Base-by-base conservation (phyloP, 2,329 filamentous ascomycete genomes). In the Metarhizium humberi region DNA sequence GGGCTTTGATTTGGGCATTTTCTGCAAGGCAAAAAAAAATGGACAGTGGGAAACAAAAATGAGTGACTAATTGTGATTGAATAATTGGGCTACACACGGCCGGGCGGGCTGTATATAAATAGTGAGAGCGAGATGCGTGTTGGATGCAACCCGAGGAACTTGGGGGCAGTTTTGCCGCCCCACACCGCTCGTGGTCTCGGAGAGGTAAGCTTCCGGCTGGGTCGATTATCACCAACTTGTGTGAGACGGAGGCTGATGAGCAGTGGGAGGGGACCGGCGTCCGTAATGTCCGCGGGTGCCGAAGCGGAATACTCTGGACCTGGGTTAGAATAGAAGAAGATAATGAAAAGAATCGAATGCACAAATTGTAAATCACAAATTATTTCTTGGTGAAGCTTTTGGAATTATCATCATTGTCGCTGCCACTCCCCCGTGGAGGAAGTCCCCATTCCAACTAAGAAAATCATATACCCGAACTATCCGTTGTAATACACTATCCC, bases 1-100 rank as follows among this genome's bases (percentile, higher is more conserved):
- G 60, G 56, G 50, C 49, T 58, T 59, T 55, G 57, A 50, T 57
- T 36, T 55, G 51, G 56, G 58, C 54, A 59, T 58, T 13, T 53
- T 50, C 29, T 25, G 25, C 25, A 38, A 18, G 48, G 29, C 34
- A 20, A 18, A 11, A 8, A 18, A 20, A 18, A 20, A 10, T 4
- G 20, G 18, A 45, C n/a, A 18, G 18, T 40, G 14, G 13, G 14
- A 20, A 10, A 25, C 16, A 13, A 46, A 29, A 20, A 49, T 5
- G 45, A 48, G 45, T 30, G 45, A 48, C 45, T 30, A 29, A 16
- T 29, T 14, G 20, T 6, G 2, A 4, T 48, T 13, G 25, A 16
- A 11, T 30, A 13, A 48, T 48, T 48, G 45, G 45, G 30, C 10
- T 30, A 45, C n/a, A 25, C 25, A 25, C 25, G 25, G 25, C 25